Percentiles rank a stretch among this genome's conserved stretches.
Evolutionary conservation across 495 filamentous ascomycete genomes (phyloP).

Genomic region (Cetradonia linearis): DNA sequence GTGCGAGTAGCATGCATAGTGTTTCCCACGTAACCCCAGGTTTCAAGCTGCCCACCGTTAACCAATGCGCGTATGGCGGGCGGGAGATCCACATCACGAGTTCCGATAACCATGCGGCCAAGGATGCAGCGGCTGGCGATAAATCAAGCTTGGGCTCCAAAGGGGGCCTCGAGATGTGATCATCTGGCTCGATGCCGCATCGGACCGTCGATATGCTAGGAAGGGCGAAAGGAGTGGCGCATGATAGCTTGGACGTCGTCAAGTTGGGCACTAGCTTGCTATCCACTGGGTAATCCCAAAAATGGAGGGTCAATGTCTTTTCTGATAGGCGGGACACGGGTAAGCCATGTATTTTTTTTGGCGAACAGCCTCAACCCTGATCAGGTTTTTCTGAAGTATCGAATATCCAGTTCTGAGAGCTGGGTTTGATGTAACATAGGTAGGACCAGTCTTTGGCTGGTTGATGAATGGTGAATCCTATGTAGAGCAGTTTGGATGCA

Average conservation of each 20-base stretch:
- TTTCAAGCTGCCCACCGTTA: conserved; percentile 1
- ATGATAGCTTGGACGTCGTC: conserved; percentile 4
- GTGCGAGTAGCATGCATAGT: not conserved
- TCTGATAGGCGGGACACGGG: conserved; percentile 9
- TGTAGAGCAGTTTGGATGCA: not conserved
- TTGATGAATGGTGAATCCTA: no score
- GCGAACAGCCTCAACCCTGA: conserved; percentile 3
- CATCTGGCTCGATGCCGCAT: not conserved
- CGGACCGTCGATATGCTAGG: not conserved
- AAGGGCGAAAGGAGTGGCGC: conserved; percentile 12
- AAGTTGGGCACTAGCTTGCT: conserved; percentile 15
- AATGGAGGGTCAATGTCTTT: not conserved
- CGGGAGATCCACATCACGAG: conserved; percentile 17
- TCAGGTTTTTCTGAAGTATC: not conserved
- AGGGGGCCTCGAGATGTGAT: not conserved
- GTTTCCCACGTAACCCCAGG: conserved; percentile 1
- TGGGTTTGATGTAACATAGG: not conserved
- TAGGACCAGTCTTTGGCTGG: not conserved
- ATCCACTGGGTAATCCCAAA: not conserved
- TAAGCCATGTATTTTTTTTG: not conserved
- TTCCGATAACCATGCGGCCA: not conserved
- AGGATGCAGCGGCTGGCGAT: no score
- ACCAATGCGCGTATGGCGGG: conserved; percentile 7
- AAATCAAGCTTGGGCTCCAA: not conserved
- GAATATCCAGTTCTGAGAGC: not conserved